Base-by-base conservation (phyloP, 2,329 filamentous ascomycete species). In the Fusarium sp. region DNA sequence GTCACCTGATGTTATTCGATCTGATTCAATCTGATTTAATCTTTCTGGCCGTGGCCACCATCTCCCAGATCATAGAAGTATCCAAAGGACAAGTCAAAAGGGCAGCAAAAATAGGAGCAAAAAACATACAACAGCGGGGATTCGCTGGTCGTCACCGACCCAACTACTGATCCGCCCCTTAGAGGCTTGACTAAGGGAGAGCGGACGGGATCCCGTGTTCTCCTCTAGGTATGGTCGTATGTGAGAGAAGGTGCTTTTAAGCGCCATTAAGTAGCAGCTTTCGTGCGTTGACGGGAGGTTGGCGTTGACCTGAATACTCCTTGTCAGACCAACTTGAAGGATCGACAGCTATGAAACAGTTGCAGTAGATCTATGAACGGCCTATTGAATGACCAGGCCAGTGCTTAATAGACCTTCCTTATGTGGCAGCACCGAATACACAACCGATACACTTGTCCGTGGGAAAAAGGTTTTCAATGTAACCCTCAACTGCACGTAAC, bases 341-440 rank as follows among this genome's bases (percentile, higher is more conserved):
- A 19, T 19, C 19, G 19, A 19, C 19, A 19, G 19, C 19, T 19
- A 19, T 19, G 19, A 19, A 19, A 19, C 19, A 19, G 19, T 19
- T 19, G 19, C 19, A 5, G 11, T 32, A 32, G 31, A 32, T 6
- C 15, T 3, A 13, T 38, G 47, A 19, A 19, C 19, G 15, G 22
- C 7, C 2, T n/a, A 19, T 25, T 22, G n/a, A 41, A 12, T 13
- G 1, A 11, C 12, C 4, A 22, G 22, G 40, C 8, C 5, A 19
- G 19, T 19, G 19, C 19, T 19, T 7, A 24, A 35, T 1, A 36
- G n/a, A 26, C 40, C 35, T 59, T 59, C 47, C 47, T 11, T 7
- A 41, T 53, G 10, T 15, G 47, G 54, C 38, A 15, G 7, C 9
- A 26, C 40, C 31, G 34, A 46, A 13, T 32, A 25, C 49, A 45